Evolutionary conservation across 1,284 basidiomycete genomes (phyloP), one percentile per base, ranked within the genome.

Genomic region (Trichosporon sp.): DNA sequence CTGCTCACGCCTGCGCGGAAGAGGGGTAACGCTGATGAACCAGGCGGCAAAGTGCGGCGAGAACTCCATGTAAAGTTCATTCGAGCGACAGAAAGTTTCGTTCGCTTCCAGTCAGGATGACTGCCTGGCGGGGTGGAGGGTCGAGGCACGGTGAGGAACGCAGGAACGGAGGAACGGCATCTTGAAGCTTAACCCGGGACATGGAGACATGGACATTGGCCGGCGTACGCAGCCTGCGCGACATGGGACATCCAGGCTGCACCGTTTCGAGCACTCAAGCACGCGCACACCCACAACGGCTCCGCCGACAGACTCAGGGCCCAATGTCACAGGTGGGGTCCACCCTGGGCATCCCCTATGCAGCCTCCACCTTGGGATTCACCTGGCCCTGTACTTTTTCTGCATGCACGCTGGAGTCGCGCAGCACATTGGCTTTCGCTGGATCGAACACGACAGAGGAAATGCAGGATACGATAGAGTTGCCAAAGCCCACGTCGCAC

Each of bases 151-250:
- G 10, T 21, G 51, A 54, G 51, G 51, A 54, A 54, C 51, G 51
- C 43, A 46, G 43, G 43, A 46, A 46, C 43, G 38, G 51, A 54
- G 51, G 51, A 54, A 54, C 51, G 51, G 51, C 51, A 54, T 54
- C 51, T 16, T 19, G n/a, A 54, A 54, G 51, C 19, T 54, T 54
- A 54, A 21, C 19, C 19, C n/a, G 51, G n/a, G 5, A 19, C 38
- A 26, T 26, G 26, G 26, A 26, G 26, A 26, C 26, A 26, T 26
- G 26, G 26, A 26, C 26, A 26, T 40, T 37, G 3, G 48, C n/a
- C 0, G 51, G 51, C 43, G 43, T 46, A 46, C 43, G 43, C 51
- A 54, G 19, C 51, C 21, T 8, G 19, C 51, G 1, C 21, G 19
- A 54, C 51, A 54, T 54, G 51, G 21, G 51, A 54, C 51, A 54